Base-by-base conservation (phyloP, 1,139 yeast genomes). In the Sugiyamaella grinbergsii region DNA sequence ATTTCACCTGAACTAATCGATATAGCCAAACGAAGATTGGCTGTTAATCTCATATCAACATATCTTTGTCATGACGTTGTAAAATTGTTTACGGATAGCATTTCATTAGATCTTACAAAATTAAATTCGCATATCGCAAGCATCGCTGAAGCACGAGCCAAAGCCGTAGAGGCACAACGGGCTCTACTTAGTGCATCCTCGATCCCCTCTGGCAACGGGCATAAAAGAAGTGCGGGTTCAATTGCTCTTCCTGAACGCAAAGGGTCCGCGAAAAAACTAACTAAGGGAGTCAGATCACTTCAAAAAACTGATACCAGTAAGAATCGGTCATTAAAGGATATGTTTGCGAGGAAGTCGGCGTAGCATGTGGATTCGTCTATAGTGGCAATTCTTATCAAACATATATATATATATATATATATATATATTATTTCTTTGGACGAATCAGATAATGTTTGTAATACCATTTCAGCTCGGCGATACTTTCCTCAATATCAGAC, bases 401-500 rank as follows among this genome's bases (percentile, higher is more conserved):
- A n/a, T n/a, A n/a, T n/a, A n/a, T n/a, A n/a, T n/a, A n/a, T n/a
- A n/a, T n/a, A 33, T 8, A 33, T 11, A 33, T 11, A 33, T n/a
- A 7, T 19, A 16, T 19, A 26, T 19, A 28, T 18, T 28, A 26
- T 28, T 41, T 26, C 11, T 7, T 15, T 8, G 65, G 64, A 3
- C 42, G 47, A 13, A 56, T 52, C 15, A 69, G 49, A 45, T 88
- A 90, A 61, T 85, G 72, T 16, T 82, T 79, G 51, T 78, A 73
- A 66, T 83, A 89, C 89, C 94, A 93, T 60, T 75, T 77, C 62
- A 93, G 74, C 65, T 93, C 96, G 10, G 71, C 79, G 38, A 94
- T 91, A 63, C 96, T 88, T 66, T 93, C 98, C 50, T 87, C 63
- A 44, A 94, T 91, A 68, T 94, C 99, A 8, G 83, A 76, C 58